These are phyloP conservation scores for Colletotrichum agaves DNA, from an alignment of 2,329 filamentous ascomycete species.

Conservation along the genomic window DNA sequence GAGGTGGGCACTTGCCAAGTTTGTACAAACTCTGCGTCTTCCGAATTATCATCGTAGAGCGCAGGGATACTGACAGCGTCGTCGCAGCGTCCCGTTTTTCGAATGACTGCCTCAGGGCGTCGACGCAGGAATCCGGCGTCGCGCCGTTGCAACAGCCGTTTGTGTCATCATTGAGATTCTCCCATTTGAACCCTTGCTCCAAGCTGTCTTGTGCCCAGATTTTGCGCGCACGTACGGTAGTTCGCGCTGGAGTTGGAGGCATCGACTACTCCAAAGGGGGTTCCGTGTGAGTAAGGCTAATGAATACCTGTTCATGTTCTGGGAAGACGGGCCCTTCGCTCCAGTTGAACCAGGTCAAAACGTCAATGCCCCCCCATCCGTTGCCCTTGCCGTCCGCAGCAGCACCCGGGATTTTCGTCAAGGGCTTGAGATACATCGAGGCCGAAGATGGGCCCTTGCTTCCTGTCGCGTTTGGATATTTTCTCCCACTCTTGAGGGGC, in stretches of 20 bases:
- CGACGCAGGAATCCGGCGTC: neutral
- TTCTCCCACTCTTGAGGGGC: neutral
- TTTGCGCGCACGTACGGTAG: neutral
- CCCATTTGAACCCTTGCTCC: neutral
- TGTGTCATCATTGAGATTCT: neutral
- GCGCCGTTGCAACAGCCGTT: neutral
- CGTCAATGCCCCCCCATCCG: constrained; percentile 31
- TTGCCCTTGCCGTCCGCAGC: constrained; percentile 20
- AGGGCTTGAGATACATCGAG: neutral
- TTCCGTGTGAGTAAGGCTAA: neutral
- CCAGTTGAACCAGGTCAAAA: constrained; percentile 16
- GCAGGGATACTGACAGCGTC: neutral
- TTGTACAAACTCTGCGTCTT: too few relatives aligned
- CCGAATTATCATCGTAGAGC: neutral
- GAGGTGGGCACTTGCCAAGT: too few relatives aligned
- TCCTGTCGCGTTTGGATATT: constrained; percentile 33
- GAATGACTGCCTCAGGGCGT: neutral
- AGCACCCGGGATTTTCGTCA: neutral
- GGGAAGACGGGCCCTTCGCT: neutral
- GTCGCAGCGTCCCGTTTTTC: neutral
- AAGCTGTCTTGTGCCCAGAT: neutral
- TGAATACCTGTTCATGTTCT: neutral
- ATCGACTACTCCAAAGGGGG: neutral
- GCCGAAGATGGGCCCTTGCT: neutral
- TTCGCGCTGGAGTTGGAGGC: neutral